Evolutionary conservation across 1,284 basidiomycete genomes (phyloP), one percentile per base, ranked within the genome.

Genomic region (Ceratobasidium sp.): DNA sequence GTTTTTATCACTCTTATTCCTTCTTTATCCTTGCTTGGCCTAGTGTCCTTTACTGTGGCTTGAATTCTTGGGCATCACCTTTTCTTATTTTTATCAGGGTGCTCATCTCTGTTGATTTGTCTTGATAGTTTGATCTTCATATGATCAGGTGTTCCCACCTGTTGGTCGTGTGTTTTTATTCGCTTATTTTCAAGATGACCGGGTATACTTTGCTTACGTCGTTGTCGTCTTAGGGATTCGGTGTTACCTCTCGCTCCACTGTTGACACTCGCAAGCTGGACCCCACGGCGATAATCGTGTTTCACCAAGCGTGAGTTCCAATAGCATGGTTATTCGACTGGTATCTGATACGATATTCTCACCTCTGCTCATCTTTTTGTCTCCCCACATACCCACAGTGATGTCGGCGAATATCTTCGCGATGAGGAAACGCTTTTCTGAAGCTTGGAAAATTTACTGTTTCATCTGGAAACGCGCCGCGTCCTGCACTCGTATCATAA

Each of bases 281-380:
- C 78, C 97, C 97, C n/a, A 98, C 95, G 30, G 88, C 93, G 19
- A 98, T 99, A 73, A 89, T 99, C 69, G 96, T 98, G 4, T 99
- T 99, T 80, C 97, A 99, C 77, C 97, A 99, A 83, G 91, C 97
- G 90, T 95, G 77, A 74, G 90, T 78, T 36, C 33, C 5, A 36
- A 36, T 36, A 36, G 5, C 11, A 4, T 36, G 11, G 33, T 36
- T 11, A 36, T 36, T 36, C 11, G 33, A 36, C 33, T n/a, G 21
- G 23, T 21, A 21, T 50, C n/a, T 50, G 11, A 27, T 23, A 27
- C 21, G 47, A 13, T 27, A 13, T 25, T 11, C 14, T 41, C 30
- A 58, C 53, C 16, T 53, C 62, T 68, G 36, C 29, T 0, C 70
- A 27, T 59, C 19, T 19, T 13, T 49, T 5, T 36, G 11, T 36